phyloP scores from a whole-genome alignment of 139 green algal species.

The Yamagishiella unicocca region DNA sequence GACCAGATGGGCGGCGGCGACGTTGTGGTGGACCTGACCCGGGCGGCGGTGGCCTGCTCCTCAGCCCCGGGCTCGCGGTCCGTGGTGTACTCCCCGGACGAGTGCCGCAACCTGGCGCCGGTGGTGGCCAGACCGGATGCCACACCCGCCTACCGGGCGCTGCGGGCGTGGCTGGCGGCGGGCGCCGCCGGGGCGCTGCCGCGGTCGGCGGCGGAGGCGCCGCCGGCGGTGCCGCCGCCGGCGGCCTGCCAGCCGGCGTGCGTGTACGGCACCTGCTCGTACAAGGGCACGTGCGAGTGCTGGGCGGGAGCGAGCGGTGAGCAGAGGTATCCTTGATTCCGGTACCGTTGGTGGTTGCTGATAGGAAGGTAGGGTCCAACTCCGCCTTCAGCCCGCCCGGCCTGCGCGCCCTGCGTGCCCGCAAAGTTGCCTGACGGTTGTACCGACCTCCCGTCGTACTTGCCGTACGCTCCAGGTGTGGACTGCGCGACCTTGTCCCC shows the following conservation, averaged over 20 bases:
- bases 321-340: too few species aligned
- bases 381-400: too few species aligned
- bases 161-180: conserved; percentile 8
- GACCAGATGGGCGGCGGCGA: conserved; percentile 18
- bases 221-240: background rate
- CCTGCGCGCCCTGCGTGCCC: too few species aligned
- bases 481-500: too few species aligned
- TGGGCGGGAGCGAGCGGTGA: conserved; percentile 43
- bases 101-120: background rate
- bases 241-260: conserved; percentile 2
- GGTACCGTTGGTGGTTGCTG: too few species aligned
- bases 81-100: background rate
- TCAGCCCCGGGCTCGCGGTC: background rate
- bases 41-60: background rate
- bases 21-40: background rate
- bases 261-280: conserved; percentile 23
- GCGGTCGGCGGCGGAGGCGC: background rate
- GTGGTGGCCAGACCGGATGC: background rate
- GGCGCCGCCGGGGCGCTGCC: conserved; percentile 1
- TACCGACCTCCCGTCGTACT: too few species aligned
- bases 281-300: conserved; percentile 40
- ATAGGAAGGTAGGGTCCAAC: too few species aligned
- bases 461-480: too few species aligned
- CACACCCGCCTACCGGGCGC: background rate
- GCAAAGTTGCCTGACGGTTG: too few species aligned